Evolutionary conservation across 2,329 filamentous ascomycete species (phyloP).

Genomic region (Fusarium xyrophilum): DNA sequence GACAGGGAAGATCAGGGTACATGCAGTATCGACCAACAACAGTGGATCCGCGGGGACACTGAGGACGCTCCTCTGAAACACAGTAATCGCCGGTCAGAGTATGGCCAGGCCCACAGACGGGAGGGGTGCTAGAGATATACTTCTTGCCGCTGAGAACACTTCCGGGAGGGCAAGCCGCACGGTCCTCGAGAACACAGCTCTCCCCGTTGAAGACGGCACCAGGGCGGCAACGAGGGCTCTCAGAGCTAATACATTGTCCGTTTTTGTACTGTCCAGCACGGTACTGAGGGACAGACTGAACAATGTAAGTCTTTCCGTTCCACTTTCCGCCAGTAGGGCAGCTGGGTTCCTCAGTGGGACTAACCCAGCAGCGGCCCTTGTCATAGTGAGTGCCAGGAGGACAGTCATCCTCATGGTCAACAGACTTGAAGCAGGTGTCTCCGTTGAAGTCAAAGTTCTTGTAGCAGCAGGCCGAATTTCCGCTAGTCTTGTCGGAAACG

Average conservation of each 20-base stretch:
- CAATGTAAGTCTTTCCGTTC: background rate
- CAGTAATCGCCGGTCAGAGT: constrained; percentile 1
- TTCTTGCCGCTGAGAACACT: constrained; percentile 1
- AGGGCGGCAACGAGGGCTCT: background rate
- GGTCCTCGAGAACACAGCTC: background rate
- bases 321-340: background rate
- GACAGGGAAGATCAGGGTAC: background rate
- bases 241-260: background rate
- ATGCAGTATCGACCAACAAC: constrained; percentile 13
- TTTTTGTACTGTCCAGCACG: background rate
- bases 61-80: background rate
- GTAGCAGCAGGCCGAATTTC: constrained; percentile 2
- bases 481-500: background rate
- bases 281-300: background rate
- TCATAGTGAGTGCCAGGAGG: background rate
- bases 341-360: background rate
- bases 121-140: background rate
- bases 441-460: background rate
- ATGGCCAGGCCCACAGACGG: background rate
- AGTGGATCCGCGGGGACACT: background rate
- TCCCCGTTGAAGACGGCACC: constrained; percentile 6
- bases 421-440: background rate
- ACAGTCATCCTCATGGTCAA: background rate
- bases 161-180: background rate
- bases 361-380: background rate